A percentile compares a stretch with the other conserved stretches of the same genome.
Conservation (phyloP, 768 basidiomycete species). For the Auricularia sp. region DNA sequence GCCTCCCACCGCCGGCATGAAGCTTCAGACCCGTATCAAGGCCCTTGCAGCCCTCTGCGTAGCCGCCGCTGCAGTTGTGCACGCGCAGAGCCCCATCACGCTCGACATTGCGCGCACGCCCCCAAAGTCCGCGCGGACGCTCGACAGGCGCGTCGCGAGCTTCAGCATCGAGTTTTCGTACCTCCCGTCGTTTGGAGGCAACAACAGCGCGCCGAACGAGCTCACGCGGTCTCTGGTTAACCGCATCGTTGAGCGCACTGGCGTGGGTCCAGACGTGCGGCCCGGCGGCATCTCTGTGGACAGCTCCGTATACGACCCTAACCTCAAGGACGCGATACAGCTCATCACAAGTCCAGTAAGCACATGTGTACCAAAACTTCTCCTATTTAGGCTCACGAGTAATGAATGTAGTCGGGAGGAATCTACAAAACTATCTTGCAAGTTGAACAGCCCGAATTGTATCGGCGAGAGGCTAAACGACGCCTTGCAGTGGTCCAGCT, state of each 20-base stretch:
- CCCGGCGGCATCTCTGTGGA: conserved; percentile 25
- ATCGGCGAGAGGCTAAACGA: not conserved
- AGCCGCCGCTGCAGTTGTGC: no score
- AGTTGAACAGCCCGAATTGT: not conserved
- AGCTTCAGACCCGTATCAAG: no score
- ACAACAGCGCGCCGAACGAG: conserved; percentile 19
- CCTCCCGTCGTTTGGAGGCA: conserved; percentile 21
- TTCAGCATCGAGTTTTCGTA: conserved; percentile 23
- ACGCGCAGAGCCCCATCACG: no score
- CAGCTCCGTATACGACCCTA: conserved; percentile 16
- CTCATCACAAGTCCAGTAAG: conserved; percentile 18
- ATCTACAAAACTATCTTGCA: conserved; percentile 22
- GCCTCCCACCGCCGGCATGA: no score
- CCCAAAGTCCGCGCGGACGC: conserved; percentile 13
- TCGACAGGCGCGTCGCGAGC: conserved; percentile 18
- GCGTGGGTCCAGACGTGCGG: conserved; percentile 18
- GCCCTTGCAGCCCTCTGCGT: no score
- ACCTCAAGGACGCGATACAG: conserved; percentile 12
- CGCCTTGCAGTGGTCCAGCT: conserved; percentile 15
- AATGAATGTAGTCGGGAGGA: conserved; percentile 15
- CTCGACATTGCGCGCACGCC: conserved; percentile 10
- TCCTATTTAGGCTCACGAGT: not conserved
- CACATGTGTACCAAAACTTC: not conserved
- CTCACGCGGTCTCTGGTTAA: conserved; percentile 19
- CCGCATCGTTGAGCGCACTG: conserved; percentile 18